phyloP scores from a whole-genome alignment of 164 flowering plant genomes.

The Sextonia rubra region DNA sequence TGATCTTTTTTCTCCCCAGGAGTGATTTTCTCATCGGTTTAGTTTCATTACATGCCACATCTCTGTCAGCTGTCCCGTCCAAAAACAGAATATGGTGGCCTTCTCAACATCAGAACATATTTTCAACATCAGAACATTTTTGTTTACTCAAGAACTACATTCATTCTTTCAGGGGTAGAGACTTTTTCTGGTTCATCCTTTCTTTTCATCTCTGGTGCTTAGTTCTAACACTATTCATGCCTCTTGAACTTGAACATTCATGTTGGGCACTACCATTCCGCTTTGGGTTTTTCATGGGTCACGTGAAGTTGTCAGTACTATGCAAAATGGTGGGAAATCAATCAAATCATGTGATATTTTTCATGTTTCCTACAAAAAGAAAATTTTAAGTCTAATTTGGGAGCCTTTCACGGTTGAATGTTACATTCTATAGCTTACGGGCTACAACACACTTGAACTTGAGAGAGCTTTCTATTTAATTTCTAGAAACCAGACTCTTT shows the following conservation, averaged over 20 bases:
- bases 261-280: no score
- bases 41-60: constrained; percentile 65
- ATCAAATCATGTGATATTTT: no score
- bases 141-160: not conserved
- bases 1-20: no score
- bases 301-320: no score
- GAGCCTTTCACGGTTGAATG: no score
- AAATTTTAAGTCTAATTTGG: no score
- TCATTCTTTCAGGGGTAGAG: not conserved
- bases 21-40: no score
- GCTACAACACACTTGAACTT: constrained; percentile 13
- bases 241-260: no score
- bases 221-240: no score
- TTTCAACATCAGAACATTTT: constrained; percentile 20
- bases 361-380: no score
- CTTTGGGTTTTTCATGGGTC: no score
- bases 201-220: not conserved
- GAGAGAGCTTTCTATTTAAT: not conserved
- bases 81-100: constrained; percentile 45
- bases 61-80: constrained; percentile 43
- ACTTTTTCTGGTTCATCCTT: not conserved
- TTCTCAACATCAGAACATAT: constrained; percentile 17
- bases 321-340: no score
- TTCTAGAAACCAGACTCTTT: not conserved
- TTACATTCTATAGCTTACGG: constrained; percentile 7